Evolutionary conservation across 73 alveolate species (phyloP), one percentile per base, ranked within the genome.

Genomic region (Loxodes magnus): DNA sequence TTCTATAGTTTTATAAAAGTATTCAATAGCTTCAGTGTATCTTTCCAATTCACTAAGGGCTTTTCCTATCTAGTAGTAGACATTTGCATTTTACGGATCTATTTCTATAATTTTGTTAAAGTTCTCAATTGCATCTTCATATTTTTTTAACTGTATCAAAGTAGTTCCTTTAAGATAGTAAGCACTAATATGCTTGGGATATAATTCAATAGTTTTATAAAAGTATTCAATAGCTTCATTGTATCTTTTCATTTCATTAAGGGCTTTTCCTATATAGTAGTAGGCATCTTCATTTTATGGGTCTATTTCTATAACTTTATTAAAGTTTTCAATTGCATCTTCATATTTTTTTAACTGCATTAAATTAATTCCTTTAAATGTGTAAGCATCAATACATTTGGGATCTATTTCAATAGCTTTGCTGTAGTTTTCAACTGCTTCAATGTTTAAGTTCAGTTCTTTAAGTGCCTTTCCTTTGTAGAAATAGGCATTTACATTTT

Each of bases 391-490:
- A 5, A 31, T 31, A 39, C 6, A 5, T 1, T 39, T 39, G 15
- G 53, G 29, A 16, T 39, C 27, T 31, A 39, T 9, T 31, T 39
- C 35, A 1, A 39, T 39, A 31, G 53, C 53, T 31, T 16, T 39
- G 53, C 23, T 16, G 36, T 39, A 12, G 53, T 39, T 31, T 31
- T 39, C 53, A 3, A 39, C 23, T 28, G 53, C 53, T 15, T 16
- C 53, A 28, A 21, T 2, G 35, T 4, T 21, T 3, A 21, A 4
- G 35, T 31, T 31, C 15, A 39, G 29, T 2, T 12, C 17, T 35
- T 5, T 4, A 20, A 15, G 15, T 20, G 48, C 2, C 15, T 3
- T 2, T 35, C 6, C 53, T 3, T 31, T 28, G 53, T 39, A 21
- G 53, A 9, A 5, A 16, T 21, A 39, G 1, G 53, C 53, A 12